A percentile compares a stretch with the other conserved stretches of the same genome.
Evolutionary conservation across 78 protist genomes (phyloP).

Genomic region (Paratrimastix pyriformis): DNA sequence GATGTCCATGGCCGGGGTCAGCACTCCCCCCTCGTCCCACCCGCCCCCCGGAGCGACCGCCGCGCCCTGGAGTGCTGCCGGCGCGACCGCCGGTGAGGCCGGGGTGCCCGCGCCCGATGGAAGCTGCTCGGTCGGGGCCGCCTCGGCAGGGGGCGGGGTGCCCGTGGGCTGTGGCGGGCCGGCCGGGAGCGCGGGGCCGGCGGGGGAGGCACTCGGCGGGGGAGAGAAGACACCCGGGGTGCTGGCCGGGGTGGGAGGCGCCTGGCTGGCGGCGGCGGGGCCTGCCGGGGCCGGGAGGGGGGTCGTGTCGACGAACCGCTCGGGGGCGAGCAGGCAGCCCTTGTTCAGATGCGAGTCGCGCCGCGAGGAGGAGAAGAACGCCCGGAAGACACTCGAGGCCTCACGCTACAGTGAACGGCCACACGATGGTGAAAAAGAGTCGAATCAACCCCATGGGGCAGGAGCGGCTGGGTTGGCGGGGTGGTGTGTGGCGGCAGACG

Average conservation of each 20-base stretch:
- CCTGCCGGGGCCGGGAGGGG: too few relatives aligned
- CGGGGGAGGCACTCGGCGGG: background rate
- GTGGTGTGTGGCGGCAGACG: background rate
- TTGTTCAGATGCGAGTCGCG: background rate
- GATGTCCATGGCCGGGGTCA: conserved; percentile 57
- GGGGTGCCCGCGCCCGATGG: conserved; percentile 70
- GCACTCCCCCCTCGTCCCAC: conserved; percentile 20
- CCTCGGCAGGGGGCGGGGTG: too few relatives aligned
- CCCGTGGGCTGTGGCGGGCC: too few relatives aligned
- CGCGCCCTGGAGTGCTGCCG: background rate
- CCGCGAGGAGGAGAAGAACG: background rate
- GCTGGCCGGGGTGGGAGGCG: background rate
- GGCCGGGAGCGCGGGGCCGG: too few relatives aligned
- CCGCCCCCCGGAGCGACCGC: conserved; percentile 5
- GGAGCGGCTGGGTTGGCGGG: conserved; percentile 37
- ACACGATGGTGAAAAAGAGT: background rate
- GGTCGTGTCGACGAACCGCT: background rate
- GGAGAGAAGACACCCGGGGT: background rate
- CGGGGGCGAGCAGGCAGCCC: background rate
- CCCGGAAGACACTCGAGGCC: background rate
- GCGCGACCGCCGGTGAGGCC: background rate
- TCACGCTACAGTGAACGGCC: background rate
- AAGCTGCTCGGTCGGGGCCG: conserved; percentile 32
- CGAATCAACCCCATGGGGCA: conserved; percentile 29
- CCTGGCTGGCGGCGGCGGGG: background rate